Conservation (phyloP, 257 asterid species). For the Coffea canephora region DNA sequence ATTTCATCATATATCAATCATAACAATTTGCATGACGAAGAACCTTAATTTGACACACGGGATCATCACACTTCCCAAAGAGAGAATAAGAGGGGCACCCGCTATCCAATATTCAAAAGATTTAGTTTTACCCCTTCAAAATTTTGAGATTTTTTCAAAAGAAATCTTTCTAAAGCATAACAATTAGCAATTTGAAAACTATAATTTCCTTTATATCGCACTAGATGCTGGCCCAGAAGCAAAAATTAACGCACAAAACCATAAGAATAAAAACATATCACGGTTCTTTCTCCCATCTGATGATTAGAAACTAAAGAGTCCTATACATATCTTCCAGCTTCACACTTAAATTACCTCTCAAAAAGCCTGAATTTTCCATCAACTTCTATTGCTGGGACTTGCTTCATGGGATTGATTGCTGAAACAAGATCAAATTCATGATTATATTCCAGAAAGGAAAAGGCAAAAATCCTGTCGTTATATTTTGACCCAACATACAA, state of each 20-base stretch:
- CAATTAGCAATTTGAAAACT: background rate
- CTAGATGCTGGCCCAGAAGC: background rate
- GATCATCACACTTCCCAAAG: background rate
- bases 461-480: background rate
- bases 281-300: no score
- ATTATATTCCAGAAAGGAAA: background rate
- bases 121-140: background rate
- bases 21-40: background rate
- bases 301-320: no score
- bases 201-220: background rate
- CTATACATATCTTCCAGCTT: background rate
- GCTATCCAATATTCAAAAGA: background rate
- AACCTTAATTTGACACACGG: background rate
- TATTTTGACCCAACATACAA: background rate
- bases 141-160: background rate
- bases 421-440: slow-evolving; percentile 17
- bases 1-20: background rate
- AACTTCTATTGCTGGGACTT: slow-evolving; percentile 74
- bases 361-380: slow-evolving; percentile 87
- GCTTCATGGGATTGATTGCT: slow-evolving; percentile 73
- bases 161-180: background rate
- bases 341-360: slow-evolving; percentile 54
- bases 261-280: background rate
- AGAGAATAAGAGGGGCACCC: background rate
- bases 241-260: background rate